Conservation (phyloP, 768 basidiomycete genomes). For the Trametes elegans region DNA sequence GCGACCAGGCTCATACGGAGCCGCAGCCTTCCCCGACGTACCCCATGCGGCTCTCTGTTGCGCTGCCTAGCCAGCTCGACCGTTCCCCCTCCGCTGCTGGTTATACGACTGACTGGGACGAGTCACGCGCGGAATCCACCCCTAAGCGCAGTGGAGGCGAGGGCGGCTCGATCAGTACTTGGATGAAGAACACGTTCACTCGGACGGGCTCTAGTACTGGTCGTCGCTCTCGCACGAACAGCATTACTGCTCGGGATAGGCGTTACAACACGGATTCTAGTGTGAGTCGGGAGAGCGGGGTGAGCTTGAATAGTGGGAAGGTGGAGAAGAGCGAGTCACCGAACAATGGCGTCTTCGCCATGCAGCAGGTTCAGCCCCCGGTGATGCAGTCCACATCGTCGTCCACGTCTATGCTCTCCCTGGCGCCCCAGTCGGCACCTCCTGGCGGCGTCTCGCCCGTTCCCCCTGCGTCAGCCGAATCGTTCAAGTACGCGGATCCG, state of each 20-base stretch:
- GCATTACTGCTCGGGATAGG: constrained; percentile 63
- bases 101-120: constrained; percentile 29
- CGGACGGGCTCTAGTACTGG: constrained; percentile 65
- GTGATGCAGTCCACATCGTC: constrained; percentile 64
- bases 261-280: constrained; percentile 71
- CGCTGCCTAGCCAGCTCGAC: constrained; percentile 58
- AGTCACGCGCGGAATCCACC: constrained; percentile 32
- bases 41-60: constrained; percentile 60
- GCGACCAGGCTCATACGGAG: constrained; percentile 41
- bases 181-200: constrained; percentile 66
- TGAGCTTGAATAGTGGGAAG: constrained; percentile 62
- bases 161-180: constrained; percentile 48
- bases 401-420: constrained; percentile 58
- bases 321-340: constrained; percentile 46
- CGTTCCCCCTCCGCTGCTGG: constrained; percentile 47
- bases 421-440: constrained; percentile 47
- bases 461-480: constrained; percentile 70
- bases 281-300: constrained; percentile 74
- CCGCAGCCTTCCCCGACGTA: constrained; percentile 47
- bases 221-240: constrained; percentile 78
- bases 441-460: constrained; percentile 72
- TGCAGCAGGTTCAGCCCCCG: constrained; percentile 39
- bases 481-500: constrained; percentile 67
- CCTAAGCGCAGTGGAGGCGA: constrained; percentile 62
- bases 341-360: constrained; percentile 25